Conservation (phyloP, 352 stramenopile genomes). For the Thalassiosira mediterranea region DNA sequence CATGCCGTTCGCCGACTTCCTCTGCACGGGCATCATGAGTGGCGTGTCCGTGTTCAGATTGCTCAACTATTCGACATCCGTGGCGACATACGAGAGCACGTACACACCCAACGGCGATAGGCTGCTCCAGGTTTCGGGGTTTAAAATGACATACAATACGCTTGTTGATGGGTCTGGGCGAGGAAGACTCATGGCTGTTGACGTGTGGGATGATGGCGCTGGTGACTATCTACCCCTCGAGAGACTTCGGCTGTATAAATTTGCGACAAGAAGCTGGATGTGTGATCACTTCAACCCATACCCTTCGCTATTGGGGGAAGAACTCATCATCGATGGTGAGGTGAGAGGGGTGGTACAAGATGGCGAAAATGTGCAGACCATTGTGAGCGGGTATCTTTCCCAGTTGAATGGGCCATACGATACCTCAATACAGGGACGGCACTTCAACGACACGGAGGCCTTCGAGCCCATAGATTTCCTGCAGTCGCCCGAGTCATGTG, state of each 20-base stretch:
- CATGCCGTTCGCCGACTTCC: slow-evolving; percentile 44
- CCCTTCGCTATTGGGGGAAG: too few species aligned
- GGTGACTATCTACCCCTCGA: slow-evolving; percentile 35
- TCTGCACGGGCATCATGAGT: slow-evolving; percentile 49
- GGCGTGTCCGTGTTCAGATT: slow-evolving; percentile 45
- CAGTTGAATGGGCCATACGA: too few species aligned
- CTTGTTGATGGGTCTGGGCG: slow-evolving; percentile 13
- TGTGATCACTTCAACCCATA: too few species aligned
- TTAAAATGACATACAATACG: slow-evolving; percentile 52
- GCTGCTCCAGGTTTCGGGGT: slow-evolving; percentile 52
- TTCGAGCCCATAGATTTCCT: slow-evolving; percentile 36
- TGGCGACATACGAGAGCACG: slow-evolving; percentile 34
- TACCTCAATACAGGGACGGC: slow-evolving; percentile 34
- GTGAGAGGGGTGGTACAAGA: too few species aligned
- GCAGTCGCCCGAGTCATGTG: slow-evolving; percentile 32
- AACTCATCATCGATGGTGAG: too few species aligned
- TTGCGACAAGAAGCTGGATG: slow-evolving; percentile 43
- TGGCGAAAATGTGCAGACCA: too few species aligned
- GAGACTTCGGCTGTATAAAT: slow-evolving; percentile 43
- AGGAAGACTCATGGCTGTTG: slow-evolving; percentile 30
- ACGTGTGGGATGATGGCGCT: slow-evolving; percentile 34
- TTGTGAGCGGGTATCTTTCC: too few species aligned
- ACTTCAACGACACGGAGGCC: slow-evolving; percentile 45
- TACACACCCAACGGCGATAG: slow-evolving; percentile 30
- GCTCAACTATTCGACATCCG: slow-evolving; percentile 44